A percentile compares a stretch with the other conserved stretches of the same genome.
phyloP scores from a whole-genome alignment of 306 rosid genomes.

The Prosopis cineraria region DNA sequence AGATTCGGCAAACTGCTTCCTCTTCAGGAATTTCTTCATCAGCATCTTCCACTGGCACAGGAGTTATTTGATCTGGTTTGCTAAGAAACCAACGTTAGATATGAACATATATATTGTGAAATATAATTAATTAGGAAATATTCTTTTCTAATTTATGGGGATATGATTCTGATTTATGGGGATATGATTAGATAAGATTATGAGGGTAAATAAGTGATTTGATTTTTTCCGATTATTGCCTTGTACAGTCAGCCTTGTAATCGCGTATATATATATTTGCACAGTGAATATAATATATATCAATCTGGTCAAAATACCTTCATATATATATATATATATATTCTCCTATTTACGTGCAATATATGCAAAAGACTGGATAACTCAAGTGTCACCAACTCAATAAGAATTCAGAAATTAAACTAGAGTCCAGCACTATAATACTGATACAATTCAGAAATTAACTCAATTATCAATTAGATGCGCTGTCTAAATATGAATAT shows the following conservation, averaged over 20 bases:
- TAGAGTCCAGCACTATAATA: conserved; percentile 28
- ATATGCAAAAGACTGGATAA: not conserved
- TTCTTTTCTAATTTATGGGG: too few species aligned
- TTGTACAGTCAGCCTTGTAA: too few species aligned
- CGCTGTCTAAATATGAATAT: conserved; percentile 14
- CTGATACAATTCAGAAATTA: not conserved
- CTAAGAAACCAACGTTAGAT: conserved; percentile 25
- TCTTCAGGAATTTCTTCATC: conserved; percentile 99
- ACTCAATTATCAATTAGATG: not conserved
- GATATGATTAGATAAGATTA: too few species aligned
- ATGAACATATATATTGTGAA: too few species aligned
- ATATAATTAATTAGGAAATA: too few species aligned
- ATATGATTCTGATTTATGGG: too few species aligned
- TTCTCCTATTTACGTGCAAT: not conserved
- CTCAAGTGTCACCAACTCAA: conserved; percentile 1
- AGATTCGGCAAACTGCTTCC: conserved; percentile 97
- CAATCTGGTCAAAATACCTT: too few species aligned
- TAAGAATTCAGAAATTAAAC: conserved; percentile 2
- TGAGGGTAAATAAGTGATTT: too few species aligned
- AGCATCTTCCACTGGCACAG: conserved; percentile 55
- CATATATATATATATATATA: too few species aligned
- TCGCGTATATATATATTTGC: too few species aligned
- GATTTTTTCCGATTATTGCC: too few species aligned
- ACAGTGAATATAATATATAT: too few species aligned
- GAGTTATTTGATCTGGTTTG: conserved; percentile 74